Evolutionary conservation across 1,139 yeast species (phyloP).

Genomic region (Debaryomyces subglobosus): DNA sequence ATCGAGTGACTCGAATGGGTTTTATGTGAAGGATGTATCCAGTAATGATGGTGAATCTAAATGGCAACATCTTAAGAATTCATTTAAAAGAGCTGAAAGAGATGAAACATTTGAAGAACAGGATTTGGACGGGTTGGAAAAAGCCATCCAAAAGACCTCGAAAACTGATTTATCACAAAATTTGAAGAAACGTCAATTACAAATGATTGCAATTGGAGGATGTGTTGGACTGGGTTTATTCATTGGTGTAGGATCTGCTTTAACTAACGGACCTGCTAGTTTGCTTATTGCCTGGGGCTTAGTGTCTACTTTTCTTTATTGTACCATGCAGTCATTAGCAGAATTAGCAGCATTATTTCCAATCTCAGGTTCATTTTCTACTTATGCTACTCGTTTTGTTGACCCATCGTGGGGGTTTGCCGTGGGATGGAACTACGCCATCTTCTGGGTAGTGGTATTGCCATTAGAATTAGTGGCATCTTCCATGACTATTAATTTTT

Average conservation of each 20-base stretch:
- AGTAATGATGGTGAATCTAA: slow-evolving; percentile 7
- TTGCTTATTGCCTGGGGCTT: slow-evolving; percentile 46
- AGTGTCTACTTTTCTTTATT: slow-evolving; percentile 52
- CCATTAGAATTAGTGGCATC: slow-evolving; percentile 77
- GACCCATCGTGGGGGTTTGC: slow-evolving; percentile 79
- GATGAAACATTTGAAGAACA: slow-evolving; percentile 6
- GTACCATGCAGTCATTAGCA: slow-evolving; percentile 70
- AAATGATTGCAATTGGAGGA: slow-evolving; percentile 44
- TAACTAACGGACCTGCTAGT: slow-evolving; percentile 41
- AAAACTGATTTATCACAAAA: slow-evolving; percentile 27
- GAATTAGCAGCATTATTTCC: slow-evolving; percentile 71
- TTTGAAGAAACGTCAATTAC: slow-evolving; percentile 37
- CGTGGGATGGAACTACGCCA: slow-evolving; percentile 69
- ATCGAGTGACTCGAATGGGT: not conserved
- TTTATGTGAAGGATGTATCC: not conserved
- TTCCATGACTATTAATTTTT: slow-evolving; percentile 64
- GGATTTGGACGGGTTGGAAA: slow-evolving; percentile 15
- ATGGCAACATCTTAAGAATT: slow-evolving; percentile 35
- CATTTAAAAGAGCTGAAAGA: slow-evolving; percentile 35
- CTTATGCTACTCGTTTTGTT: slow-evolving; percentile 64
- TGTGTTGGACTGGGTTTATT: slow-evolving; percentile 43
- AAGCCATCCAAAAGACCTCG: slow-evolving; percentile 17
- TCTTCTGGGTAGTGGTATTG: slow-evolving; percentile 69
- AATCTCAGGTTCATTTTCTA: slow-evolving; percentile 71
- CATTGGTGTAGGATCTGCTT: slow-evolving; percentile 42